Percentiles rank a stretch among this genome's conserved stretches.
Conservation (phyloP, 2,329 filamentous ascomycete species). For the Aspergillus sp. region DNA sequence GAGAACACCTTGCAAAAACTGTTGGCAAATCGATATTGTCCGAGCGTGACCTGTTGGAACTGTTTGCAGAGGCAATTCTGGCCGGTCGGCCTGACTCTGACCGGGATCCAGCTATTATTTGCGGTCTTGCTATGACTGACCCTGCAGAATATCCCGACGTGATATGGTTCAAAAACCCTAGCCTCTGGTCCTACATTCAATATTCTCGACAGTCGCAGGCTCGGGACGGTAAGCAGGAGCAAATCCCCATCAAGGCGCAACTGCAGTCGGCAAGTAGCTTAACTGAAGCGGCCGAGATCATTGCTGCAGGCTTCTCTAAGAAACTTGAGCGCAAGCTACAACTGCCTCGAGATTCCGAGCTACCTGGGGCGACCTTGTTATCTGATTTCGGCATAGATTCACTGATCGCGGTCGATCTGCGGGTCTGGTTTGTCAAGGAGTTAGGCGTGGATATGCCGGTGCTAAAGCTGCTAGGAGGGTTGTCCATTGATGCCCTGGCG, state of each 20-base stretch:
- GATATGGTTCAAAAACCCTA: conserved; percentile 48
- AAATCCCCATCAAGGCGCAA: not conserved
- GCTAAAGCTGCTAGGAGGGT: conserved; percentile 48
- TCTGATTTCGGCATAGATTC: conserved; percentile 43
- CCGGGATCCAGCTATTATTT: conserved; percentile 17
- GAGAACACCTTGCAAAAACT: no score
- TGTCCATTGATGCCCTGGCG: conserved; percentile 15
- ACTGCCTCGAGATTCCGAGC: not conserved
- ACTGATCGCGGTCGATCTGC: conserved; percentile 43
- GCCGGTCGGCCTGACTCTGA: conserved; percentile 39
- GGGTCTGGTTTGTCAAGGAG: conserved; percentile 54
- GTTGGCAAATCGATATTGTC: no score
- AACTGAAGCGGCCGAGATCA: conserved; percentile 1
- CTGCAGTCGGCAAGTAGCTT: not conserved
- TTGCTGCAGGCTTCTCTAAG: conserved; percentile 7
- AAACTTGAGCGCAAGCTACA: conserved; percentile 7
- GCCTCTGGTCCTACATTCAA: conserved; percentile 41
- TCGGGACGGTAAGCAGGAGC: not conserved
- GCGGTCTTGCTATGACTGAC: conserved; percentile 18
- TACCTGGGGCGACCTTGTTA: conserved; percentile 7
- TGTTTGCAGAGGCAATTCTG: conserved; percentile 48
- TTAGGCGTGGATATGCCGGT: conserved; percentile 50
- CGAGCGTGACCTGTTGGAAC: no score
- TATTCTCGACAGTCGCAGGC: not conserved
- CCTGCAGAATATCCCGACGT: conserved; percentile 8